These are phyloP conservation scores for Colletotrichum musicola DNA, from an alignment of 2,329 filamentous ascomycete genomes.

Conservation along the genomic window DNA sequence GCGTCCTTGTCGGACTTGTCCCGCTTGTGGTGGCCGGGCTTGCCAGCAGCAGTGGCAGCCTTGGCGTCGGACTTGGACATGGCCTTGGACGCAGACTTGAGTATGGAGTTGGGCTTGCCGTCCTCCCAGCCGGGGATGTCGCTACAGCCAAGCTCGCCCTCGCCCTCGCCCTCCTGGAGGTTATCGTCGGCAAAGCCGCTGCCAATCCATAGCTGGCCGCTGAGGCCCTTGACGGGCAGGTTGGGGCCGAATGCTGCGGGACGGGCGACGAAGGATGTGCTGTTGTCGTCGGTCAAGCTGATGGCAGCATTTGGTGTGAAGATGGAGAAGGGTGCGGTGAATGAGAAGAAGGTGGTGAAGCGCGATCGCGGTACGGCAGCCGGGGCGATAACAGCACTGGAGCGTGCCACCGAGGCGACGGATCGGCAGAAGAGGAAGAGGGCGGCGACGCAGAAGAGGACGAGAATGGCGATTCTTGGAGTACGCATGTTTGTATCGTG, in stretches of 20 bases:
- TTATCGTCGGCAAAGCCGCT: constrained; percentile 89
- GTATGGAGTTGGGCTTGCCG: constrained; percentile 60
- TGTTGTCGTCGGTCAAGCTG: constrained; percentile 97
- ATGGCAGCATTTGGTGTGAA: constrained; percentile 97
- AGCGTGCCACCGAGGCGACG: constrained; percentile 55
- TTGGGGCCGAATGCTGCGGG: constrained; percentile 93
- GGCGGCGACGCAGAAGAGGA: constrained; percentile 65
- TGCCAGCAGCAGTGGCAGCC: constrained; percentile 44
- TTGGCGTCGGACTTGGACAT: constrained; percentile 43
- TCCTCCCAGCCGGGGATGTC: constrained; percentile 92
- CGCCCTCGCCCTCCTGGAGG: constrained; percentile 71
- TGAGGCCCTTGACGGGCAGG: constrained; percentile 81
- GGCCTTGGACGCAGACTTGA: constrained; percentile 54
- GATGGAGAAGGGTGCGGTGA: constrained; percentile 83
- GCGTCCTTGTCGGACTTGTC: constrained; percentile 48
- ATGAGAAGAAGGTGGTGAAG: constrained; percentile 73
- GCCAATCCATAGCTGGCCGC: constrained; percentile 92
- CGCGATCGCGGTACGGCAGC: constrained; percentile 53
- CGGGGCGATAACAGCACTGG: constrained; percentile 27
- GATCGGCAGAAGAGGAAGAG: constrained; percentile 69
- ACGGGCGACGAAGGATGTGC: constrained; percentile 93
- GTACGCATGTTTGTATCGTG: constrained; percentile 60
- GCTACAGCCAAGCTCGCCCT: constrained; percentile 93
- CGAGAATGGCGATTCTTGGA: constrained; percentile 66
- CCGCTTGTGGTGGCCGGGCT: constrained; percentile 52